Evolutionary conservation across 2,329 filamentous ascomycete species (phyloP), one percentile per base, ranked within the genome.

Genomic region (Colletotrichum orbiculare): DNA sequence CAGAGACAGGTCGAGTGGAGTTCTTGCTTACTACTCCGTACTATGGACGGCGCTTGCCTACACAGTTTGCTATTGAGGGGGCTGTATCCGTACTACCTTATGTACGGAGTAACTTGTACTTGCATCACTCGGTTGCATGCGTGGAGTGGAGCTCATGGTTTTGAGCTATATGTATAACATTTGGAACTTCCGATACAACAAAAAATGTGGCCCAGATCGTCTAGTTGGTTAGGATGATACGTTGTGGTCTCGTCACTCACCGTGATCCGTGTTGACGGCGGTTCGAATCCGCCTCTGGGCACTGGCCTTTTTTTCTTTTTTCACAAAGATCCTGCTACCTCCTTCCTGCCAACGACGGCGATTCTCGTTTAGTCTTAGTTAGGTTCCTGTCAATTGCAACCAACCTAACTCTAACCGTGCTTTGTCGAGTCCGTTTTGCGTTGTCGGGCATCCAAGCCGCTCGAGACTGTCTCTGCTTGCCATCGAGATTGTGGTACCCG

Each of bases 171-270:
- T 46, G 8, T 6, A 9, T 3, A 10, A 2, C 10, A 15, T 2
- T 8, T 46, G 9, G 15, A 2, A n/a, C 15, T 2, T 1, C 2
- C 2, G 4, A 2, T 11, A 15, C 25, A 41, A 7, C 1, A 17
- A 6, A 9, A 9, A 13, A 10, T 8, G 25, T 58, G 12, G 66
- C 66, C 64, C 64, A 62, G 66, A 68, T 68, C 64, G 66, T 68
- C 66, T 68, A 68, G 66, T 68, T 68, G 66, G 66, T 68, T 68
- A 68, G 66, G 66, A 68, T 68, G 66, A 67, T 67, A 66, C 66
- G 64, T 68, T 68, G 66, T 68, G 66, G 66, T 64, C 47, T 66
- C 37, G 25, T 25, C 56, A 48, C 60, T 60, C 64, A 56, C 60
- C 56, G 53, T 58, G 42, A 37, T 57, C 66, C 64, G 66, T 66